phyloP scores from a whole-genome alignment of 148 eudicot genomes.

The Simmondsia chinensis region DNA sequence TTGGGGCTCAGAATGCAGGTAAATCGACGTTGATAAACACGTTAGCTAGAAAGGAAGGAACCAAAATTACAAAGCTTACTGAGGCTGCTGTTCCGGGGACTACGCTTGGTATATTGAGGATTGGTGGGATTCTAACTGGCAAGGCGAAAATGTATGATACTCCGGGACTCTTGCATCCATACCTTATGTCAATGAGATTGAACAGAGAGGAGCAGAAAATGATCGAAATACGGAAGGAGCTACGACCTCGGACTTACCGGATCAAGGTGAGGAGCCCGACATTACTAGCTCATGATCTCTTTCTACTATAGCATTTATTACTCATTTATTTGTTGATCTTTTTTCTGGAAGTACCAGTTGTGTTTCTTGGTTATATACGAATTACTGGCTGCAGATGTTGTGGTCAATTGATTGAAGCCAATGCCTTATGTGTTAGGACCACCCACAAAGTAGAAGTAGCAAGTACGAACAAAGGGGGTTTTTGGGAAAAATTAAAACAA shows the following conservation, averaged over 20 bases:
- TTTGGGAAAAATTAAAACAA: no score
- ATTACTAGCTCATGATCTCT: constrained; percentile 2
- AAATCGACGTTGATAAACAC: constrained; percentile 87
- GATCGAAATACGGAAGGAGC: constrained; percentile 81
- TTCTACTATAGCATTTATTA: neutral
- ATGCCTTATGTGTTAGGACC: no score
- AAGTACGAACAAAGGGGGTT: no score
- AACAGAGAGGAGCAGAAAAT: constrained; percentile 94
- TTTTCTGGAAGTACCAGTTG: no score
- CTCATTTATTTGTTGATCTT: no score
- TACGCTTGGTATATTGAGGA: constrained; percentile 86
- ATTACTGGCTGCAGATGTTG: no score
- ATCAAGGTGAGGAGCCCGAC: constrained; percentile 55
- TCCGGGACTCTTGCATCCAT: constrained; percentile 85
- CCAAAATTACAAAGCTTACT: constrained; percentile 70
- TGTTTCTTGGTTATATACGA: no score
- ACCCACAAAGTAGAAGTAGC: no score
- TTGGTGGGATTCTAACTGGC: constrained; percentile 81
- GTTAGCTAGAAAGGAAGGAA: constrained; percentile 81
- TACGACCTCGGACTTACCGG: constrained; percentile 75
- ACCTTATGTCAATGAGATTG: constrained; percentile 73
- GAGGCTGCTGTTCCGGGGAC: constrained; percentile 98
- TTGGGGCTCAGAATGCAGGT: constrained; percentile 97
- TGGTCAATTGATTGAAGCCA: no score
- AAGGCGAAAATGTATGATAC: constrained; percentile 97